Percentiles rank a stretch among this genome's conserved stretches.
These are phyloP conservation scores for Penicillium griseofulvum DNA, from an alignment of 2,329 filamentous ascomycete genomes.

Conservation along the genomic window DNA sequence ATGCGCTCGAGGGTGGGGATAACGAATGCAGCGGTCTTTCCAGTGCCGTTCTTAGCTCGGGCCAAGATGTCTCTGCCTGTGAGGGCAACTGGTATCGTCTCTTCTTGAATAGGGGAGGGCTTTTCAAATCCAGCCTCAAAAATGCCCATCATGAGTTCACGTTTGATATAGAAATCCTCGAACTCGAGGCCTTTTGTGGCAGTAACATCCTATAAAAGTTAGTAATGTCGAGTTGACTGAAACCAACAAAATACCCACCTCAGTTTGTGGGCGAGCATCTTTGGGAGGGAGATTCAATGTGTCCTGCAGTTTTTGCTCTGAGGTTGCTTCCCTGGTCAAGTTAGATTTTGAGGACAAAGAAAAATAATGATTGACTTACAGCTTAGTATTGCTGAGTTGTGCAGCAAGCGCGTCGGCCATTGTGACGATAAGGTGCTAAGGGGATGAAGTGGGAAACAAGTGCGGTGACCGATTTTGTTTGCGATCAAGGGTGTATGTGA, in stretches of 20 bases:
- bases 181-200: slow-evolving; percentile 97
- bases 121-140: slow-evolving; percentile 99
- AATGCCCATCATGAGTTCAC: slow-evolving; percentile 96
- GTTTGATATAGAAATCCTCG: slow-evolving; percentile 93
- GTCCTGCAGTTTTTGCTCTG: slow-evolving; percentile 46
- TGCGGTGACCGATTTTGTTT: not conserved
- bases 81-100: slow-evolving; percentile 93
- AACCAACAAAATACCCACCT: slow-evolving; percentile 34
- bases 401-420: slow-evolving; percentile 47
- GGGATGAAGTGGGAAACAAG: slow-evolving; percentile 1
- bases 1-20: slow-evolving; percentile 94
- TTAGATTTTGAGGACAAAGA: slow-evolving; percentile 8
- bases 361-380: slow-evolving; percentile 31
- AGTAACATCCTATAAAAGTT: slow-evolving; percentile 79
- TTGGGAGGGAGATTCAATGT: slow-evolving; percentile 48
- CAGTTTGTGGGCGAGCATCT: slow-evolving; percentile 51
- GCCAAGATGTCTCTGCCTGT: slow-evolving; percentile 94
- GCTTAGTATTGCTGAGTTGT: slow-evolving; percentile 45
- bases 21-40: slow-evolving; percentile 96
- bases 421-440: slow-evolving; percentile 21
- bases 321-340: slow-evolving; percentile 35
- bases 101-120: slow-evolving; percentile 98
- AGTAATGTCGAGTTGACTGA: not conserved
- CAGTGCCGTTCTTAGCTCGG: slow-evolving; percentile 96
- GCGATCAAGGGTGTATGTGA: not conserved